Base-by-base conservation (phyloP, 345 rosid genomes). In the Syzygium aqueum region DNA sequence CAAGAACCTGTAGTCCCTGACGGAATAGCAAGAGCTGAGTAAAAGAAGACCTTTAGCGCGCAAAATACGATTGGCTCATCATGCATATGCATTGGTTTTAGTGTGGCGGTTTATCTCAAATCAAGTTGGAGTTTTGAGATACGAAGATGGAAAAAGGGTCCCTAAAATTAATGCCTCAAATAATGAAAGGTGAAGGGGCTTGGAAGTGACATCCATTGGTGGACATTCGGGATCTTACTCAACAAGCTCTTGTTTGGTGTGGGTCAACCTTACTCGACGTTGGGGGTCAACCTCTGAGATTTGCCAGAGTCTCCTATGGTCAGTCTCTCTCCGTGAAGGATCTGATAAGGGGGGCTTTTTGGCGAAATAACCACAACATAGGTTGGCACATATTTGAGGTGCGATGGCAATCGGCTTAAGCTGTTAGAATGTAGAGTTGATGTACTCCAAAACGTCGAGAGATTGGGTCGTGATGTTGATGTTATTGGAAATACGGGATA, bases 171-270 rank as follows among this genome's bases (percentile, higher is more conserved):
- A 30, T 97, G n/a, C 98, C 98, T 8, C 97, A 95, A 90, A 95
- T 93, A 67, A 95, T 95, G 90, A 95, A 95, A 88, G 97, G 97
- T 52, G 98, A 51, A 95, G 92, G 97, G 97, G 83, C 98, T 94
- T 86, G 98, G 97, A 67, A 95, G 97, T 84, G 98, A 97, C 14
- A 97, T 96, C 77, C 97, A 95, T 87, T 96, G 98, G 98, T 96
- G 98, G 98, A 96, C 98, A 46, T 95, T 94, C 43, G 98, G 98
- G 83, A 96, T 94, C 86, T 95, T 96, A 89, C 91, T 95, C 12
- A 94, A 95, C 50, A 97, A 96, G 89, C 92, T 96, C 51, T 43
- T 43, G 83, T 96, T 91, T 94, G 87, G 98, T 4, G 46, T 43
- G 46, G 46, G 7, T 43, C 46, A 43, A 96, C 98, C n/a, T 92